phyloP scores from a whole-genome alignment of 176 grass and related monocot genomes.

The Bonia amplexicaulis region DNA sequence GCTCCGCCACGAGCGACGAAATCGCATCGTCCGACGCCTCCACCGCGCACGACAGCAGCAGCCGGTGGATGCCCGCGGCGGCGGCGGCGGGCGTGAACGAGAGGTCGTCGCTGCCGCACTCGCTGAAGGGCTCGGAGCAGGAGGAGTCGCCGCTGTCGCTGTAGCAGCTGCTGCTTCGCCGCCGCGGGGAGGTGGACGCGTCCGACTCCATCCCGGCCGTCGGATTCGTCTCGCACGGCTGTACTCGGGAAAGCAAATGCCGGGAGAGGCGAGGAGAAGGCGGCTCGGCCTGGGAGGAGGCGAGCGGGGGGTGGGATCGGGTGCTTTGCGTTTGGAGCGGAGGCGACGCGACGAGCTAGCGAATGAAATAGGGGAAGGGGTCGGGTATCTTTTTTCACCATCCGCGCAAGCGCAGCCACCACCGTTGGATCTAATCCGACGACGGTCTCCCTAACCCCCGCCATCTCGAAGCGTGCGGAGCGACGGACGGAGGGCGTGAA shows the following conservation, averaged over 20 bases:
- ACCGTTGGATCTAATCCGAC: conserved; percentile 28
- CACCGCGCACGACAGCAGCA: conserved; percentile 51
- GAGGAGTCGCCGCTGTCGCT: conserved; percentile 80
- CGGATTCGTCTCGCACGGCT: neutral
- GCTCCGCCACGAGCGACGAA: conserved; percentile 48
- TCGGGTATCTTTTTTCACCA: neutral
- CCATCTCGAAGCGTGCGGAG: neutral
- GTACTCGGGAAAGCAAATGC: neutral
- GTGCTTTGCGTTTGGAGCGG: conserved; percentile 38
- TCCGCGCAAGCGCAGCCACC: neutral
- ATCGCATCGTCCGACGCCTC: conserved; percentile 73
- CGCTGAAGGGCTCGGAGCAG: conserved; percentile 70
- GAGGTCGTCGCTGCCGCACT: conserved; percentile 68
- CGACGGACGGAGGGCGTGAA: neutral
- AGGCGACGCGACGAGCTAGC: neutral
- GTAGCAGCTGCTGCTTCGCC: conserved; percentile 54
- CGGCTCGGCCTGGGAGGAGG: neutral
- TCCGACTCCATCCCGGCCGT: conserved; percentile 39
- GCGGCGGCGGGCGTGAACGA: conserved; percentile 24
- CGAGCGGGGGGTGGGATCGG: conserved; percentile 22
- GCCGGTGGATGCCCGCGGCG: conserved; percentile 43
- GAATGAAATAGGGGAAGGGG: conserved; percentile 27
- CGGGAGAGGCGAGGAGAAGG: neutral
- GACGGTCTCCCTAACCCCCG: neutral
- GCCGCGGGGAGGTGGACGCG: conserved; percentile 40